phyloP scores from a whole-genome alignment of 768 basidiomycete genomes.

The Sutorius australiensis region DNA sequence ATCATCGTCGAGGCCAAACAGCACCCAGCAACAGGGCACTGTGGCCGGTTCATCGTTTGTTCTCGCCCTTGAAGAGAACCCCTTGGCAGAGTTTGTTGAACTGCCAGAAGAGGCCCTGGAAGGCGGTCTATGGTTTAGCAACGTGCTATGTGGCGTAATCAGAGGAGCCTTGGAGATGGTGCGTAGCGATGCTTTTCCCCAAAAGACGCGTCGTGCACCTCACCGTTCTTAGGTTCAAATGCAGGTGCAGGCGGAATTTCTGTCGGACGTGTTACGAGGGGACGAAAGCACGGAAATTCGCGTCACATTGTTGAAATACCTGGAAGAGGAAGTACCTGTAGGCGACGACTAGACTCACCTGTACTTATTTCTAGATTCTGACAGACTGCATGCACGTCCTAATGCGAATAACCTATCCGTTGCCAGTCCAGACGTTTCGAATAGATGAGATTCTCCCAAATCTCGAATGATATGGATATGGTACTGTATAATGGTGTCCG shows the following conservation, averaged over 20 bases:
- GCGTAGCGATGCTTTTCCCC: slow-evolving; percentile 19
- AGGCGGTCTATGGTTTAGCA: slow-evolving; percentile 95
- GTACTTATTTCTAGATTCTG: slow-evolving; percentile 14
- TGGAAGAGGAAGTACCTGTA: slow-evolving; percentile 94
- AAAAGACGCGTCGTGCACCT: slow-evolving; percentile 10
- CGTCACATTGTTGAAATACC: slow-evolving; percentile 83
- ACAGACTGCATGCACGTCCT: not conserved
- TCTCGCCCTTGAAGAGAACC: slow-evolving; percentile 92
- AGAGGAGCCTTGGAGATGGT: slow-evolving; percentile 97
- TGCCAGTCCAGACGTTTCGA: not conserved
- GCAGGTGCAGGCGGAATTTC: slow-evolving; percentile 86
- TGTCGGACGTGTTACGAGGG: slow-evolving; percentile 87
- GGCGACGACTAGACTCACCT: slow-evolving; percentile 71
- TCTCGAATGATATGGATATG: slow-evolving; percentile 3
- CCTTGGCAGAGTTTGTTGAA: slow-evolving; percentile 94
- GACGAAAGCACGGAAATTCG: slow-evolving; percentile 94
- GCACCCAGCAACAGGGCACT: slow-evolving; percentile 38
- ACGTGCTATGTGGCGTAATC: slow-evolving; percentile 91
- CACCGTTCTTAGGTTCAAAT: slow-evolving; percentile 73
- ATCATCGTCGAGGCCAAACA: slow-evolving; percentile 47
- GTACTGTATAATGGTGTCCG: slow-evolving; percentile 12
- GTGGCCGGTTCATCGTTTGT: slow-evolving; percentile 63
- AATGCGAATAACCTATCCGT: slow-evolving; percentile 1
- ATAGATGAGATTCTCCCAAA: slow-evolving; percentile 1
- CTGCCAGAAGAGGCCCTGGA: slow-evolving; percentile 90